A percentile compares a stretch with the other conserved stretches of the same genome.
phyloP scores from a whole-genome alignment of 768 basidiomycete genomes.

The Suillus subaureus region DNA sequence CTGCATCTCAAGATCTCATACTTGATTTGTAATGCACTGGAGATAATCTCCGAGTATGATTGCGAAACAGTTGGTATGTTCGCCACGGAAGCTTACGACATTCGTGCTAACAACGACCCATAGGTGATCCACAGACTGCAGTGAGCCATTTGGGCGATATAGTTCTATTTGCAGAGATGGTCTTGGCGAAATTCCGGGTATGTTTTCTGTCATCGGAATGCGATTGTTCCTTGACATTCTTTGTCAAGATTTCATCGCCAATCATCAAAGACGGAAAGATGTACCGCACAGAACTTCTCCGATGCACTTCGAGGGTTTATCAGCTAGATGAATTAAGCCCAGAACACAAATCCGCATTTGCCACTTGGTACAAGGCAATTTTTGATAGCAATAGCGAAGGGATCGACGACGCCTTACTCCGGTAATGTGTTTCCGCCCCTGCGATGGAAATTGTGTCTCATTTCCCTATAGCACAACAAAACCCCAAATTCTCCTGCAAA shows the following conservation, averaged over 20 bases:
- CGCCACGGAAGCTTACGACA: neutral
- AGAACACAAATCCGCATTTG: constrained; percentile 48
- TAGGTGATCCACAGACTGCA: constrained; percentile 85
- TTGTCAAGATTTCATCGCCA: constrained; percentile 50
- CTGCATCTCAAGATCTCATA: constrained; percentile 67
- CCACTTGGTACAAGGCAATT: constrained; percentile 73
- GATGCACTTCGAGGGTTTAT: constrained; percentile 47
- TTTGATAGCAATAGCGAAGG: constrained; percentile 80
- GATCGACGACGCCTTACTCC: constrained; percentile 77
- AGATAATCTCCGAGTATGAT: constrained; percentile 71
- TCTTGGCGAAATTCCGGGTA: constrained; percentile 67
- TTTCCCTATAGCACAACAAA: constrained; percentile 59
- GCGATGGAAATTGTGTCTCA: constrained; percentile 4
- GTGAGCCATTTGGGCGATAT: constrained; percentile 77
- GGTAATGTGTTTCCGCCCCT: constrained; percentile 39
- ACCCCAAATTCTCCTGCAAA: constrained; percentile 65
- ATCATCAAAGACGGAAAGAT: constrained; percentile 48
- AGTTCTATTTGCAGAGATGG: constrained; percentile 73
- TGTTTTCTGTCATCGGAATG: constrained; percentile 19
- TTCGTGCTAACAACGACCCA: constrained; percentile 2
- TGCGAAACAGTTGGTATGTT: constrained; percentile 71
- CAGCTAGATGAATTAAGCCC: constrained; percentile 41
- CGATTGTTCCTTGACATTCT: constrained; percentile 9
- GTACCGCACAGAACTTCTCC: constrained; percentile 53
- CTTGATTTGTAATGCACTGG: constrained; percentile 62